phyloP scores from a whole-genome alignment of 2,329 filamentous ascomycete species.

The Ophiostoma angusticollis region DNA sequence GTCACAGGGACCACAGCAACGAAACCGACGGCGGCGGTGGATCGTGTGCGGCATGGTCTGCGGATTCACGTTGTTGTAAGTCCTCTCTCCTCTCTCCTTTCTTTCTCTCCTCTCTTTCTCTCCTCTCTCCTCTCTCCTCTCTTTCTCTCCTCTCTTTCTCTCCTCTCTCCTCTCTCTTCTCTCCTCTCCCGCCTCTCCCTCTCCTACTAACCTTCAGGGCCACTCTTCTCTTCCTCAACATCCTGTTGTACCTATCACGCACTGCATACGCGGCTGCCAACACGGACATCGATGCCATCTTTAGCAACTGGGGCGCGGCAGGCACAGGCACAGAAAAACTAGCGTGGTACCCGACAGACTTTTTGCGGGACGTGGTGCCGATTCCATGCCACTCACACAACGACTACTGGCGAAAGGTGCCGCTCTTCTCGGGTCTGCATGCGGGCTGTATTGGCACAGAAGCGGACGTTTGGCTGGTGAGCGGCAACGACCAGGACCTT shows the following conservation, averaged over 20 bases:
- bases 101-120: not conserved
- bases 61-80: conserved; percentile 24
- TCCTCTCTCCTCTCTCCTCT: not conserved
- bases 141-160: not conserved
- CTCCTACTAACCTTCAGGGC: conserved; percentile 3
- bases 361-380: conserved; percentile 29
- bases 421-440: conserved; percentile 47
- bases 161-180: conserved; percentile 7
- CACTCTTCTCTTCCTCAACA: conserved; percentile 11
- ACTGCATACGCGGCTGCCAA: conserved; percentile 10
- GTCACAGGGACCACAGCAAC: conserved; percentile 3
- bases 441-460: conserved; percentile 51
- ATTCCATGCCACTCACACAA: conserved; percentile 46
- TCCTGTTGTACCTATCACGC: conserved; percentile 11
- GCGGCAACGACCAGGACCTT: conserved; percentile 22
- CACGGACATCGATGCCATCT: conserved; percentile 17
- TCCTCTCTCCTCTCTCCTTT: conserved; percentile 6
- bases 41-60: conserved; percentile 24
- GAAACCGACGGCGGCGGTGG: conserved; percentile 12
- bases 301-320: conserved; percentile 24
- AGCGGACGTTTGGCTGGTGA: conserved; percentile 56
- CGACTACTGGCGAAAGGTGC: conserved; percentile 54
- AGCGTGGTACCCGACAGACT: conserved; percentile 36
- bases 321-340: conserved; percentile 26
- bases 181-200: conserved; percentile 12